A percentile compares a stretch with the other conserved stretches of the same genome.
Conservation (phyloP, 164 flowering plant genomes). For the Amborella trichopoda region DNA sequence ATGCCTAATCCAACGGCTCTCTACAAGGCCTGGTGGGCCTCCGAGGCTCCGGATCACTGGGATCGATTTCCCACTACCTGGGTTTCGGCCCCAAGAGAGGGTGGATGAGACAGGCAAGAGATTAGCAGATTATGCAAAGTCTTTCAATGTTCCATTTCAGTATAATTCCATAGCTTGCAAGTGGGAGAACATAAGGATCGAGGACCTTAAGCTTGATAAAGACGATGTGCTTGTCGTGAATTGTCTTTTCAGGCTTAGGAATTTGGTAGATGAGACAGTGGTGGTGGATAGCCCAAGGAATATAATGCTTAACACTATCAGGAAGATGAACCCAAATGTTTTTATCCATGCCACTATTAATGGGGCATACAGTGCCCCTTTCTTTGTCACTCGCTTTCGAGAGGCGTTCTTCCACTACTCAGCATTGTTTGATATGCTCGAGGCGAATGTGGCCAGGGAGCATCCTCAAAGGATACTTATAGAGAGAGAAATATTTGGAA, state of each 20-base stretch:
- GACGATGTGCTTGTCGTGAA: constrained; percentile 62
- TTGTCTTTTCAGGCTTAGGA: constrained; percentile 40
- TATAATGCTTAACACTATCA: constrained; percentile 36
- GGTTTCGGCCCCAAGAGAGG: constrained; percentile 71
- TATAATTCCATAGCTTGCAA: constrained; percentile 58
- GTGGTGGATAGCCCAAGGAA: constrained; percentile 46
- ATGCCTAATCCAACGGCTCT: constrained; percentile 48
- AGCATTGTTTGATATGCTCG: constrained; percentile 74
- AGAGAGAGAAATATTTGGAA: constrained; percentile 52
- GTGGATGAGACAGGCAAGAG: constrained; percentile 76
- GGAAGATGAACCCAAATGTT: constrained; percentile 49
- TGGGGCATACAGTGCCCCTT: constrained; percentile 72
- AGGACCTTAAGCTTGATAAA: constrained; percentile 54
- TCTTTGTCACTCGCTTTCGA: constrained; percentile 68
- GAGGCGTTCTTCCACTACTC: constrained; percentile 77
- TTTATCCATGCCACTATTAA: constrained; percentile 57
- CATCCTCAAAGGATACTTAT: constrained; percentile 43
- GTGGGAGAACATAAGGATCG: constrained; percentile 63
- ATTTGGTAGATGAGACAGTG: constrained; percentile 62
- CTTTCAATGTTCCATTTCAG: constrained; percentile 69
- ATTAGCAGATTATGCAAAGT: constrained; percentile 47
- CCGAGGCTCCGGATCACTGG: constrained; percentile 78
- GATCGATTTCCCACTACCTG: constrained; percentile 81
- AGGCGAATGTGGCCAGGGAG: constrained; percentile 54
- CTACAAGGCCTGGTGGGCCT: constrained; percentile 52